Conservation (phyloP, 108 stramenopile genomes). For the Skeletonema potamos region DNA sequence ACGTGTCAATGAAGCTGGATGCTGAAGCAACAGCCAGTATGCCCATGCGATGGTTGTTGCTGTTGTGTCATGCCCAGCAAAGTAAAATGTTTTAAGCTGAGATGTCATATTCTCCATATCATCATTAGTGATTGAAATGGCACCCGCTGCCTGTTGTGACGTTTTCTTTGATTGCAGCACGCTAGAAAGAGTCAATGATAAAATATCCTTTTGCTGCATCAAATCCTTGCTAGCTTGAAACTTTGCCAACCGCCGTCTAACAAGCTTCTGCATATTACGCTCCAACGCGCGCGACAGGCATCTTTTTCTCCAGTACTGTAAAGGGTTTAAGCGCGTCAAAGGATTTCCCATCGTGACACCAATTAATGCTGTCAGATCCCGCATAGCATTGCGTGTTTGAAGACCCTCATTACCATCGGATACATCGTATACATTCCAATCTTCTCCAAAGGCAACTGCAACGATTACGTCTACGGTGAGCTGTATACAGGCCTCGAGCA, state of each 20-base stretch:
- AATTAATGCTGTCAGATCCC: conserved; percentile 18
- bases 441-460: conserved; percentile 42
- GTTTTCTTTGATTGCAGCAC: conserved; percentile 17
- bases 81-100: conserved; percentile 58
- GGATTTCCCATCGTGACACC: conserved; percentile 26
- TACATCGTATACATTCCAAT: conserved; percentile 22
- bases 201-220: conserved; percentile 17
- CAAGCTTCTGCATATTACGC: conserved; percentile 20
- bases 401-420: background rate
- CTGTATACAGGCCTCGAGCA: conserved; percentile 13
- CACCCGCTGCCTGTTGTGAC: background rate
- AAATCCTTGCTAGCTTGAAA: background rate
- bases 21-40: conserved; percentile 36
- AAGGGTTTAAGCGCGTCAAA: conserved; percentile 4
- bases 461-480: conserved; percentile 40
- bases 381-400: conserved; percentile 21
- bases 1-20: conserved; percentile 27
- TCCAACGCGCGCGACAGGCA: conserved; percentile 23
- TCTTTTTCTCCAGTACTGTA: conserved; percentile 22
- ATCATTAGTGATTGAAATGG: conserved; percentile 7
- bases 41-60: conserved; percentile 54
- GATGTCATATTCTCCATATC: conserved; percentile 33
- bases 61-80: conserved; percentile 56
- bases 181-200: conserved; percentile 16
- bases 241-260: conserved; percentile 24